Evolutionary conservation across 2,329 filamentous ascomycete genomes (phyloP).

Genomic region (Pseudocercospora cruenta): DNA sequence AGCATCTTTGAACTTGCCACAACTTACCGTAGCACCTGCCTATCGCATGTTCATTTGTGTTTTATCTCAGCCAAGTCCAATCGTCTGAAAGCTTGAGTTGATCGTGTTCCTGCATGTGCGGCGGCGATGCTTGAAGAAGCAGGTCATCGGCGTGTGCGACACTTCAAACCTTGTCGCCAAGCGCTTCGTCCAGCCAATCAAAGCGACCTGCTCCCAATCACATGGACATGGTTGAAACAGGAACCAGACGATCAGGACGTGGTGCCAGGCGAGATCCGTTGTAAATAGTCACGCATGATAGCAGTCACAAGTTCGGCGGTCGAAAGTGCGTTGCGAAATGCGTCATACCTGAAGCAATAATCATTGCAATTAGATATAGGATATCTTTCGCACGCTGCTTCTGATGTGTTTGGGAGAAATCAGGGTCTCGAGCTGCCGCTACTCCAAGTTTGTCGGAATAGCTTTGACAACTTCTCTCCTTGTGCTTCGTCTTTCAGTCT

Average conservation of each 20-base stretch:
- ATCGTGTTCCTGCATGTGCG: constrained; percentile 16
- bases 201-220: not conserved
- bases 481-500: constrained; percentile 71
- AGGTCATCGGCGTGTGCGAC: constrained; percentile 7
- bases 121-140: constrained; percentile 10
- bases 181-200: constrained; percentile 15
- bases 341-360: not conserved
- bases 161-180: constrained; percentile 15
- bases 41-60: constrained; percentile 17
- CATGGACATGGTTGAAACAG: constrained; percentile 1
- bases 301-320: not conserved
- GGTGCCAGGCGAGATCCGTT: constrained; percentile 8
- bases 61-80: constrained; percentile 12
- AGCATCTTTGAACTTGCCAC: constrained; percentile 11
- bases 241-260: constrained; percentile 10
- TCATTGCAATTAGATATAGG: not conserved
- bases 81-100: constrained; percentile 4
- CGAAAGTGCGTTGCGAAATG: not conserved
- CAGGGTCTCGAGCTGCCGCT: constrained; percentile 8
- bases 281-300: not conserved
- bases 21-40: constrained; percentile 12
- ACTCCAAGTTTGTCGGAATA: constrained; percentile 56
- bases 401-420: not conserved
- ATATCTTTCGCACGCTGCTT: not conserved
- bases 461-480: constrained; percentile 64